Base-by-base conservation (phyloP, 1,139 yeast species). In the Suhomyces guaymorum region DNA sequence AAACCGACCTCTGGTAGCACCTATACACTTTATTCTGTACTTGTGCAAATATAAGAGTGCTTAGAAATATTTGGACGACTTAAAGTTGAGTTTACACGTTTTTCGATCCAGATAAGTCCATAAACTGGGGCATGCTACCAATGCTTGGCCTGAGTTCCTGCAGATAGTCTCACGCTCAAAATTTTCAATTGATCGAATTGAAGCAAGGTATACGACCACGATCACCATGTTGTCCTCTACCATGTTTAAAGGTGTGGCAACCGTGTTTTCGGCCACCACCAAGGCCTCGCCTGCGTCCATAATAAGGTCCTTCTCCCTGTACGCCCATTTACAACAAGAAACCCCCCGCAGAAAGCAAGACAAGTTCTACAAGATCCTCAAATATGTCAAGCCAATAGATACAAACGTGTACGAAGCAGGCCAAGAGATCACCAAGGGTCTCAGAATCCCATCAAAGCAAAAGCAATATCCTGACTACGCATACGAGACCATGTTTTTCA, bases 391-490 rank as follows among this genome's bases (percentile, higher is more conserved):
- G 46, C 65, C 68, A 9, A 55, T 70, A 23, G 68, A 68, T 36
- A 58, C 59, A 28, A 55, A 55, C 29, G 54, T 49, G 17, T 68
- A 66, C 51, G 46, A 58, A 38, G 66, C 57, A 1, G 75, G 75
- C n/a, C 67, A 68, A 23, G 46, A 37, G 25, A 49, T 59, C 22
- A 60, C 62, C 3, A 44, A 51, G 14, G 60, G 61, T 4, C 42
- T 62, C 15, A 42, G 59, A 40, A 63, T 82, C 37, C 87, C 89
- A 28, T 54, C 60, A 33, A 55, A 66, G 39, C 63, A 63, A 35
- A 64, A 70, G 23, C 54, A 66, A 38, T 75, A 75, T 52, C 97
- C 98, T 10, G 82, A 75, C 12, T 92, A 92, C 60, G 84, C 88
- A 35, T 90, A 82, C 58, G 90, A 85, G 43, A 72, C 96, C 3